Conservation (phyloP, 2,329 filamentous ascomycete species). For the Trichoderma atroviride region DNA sequence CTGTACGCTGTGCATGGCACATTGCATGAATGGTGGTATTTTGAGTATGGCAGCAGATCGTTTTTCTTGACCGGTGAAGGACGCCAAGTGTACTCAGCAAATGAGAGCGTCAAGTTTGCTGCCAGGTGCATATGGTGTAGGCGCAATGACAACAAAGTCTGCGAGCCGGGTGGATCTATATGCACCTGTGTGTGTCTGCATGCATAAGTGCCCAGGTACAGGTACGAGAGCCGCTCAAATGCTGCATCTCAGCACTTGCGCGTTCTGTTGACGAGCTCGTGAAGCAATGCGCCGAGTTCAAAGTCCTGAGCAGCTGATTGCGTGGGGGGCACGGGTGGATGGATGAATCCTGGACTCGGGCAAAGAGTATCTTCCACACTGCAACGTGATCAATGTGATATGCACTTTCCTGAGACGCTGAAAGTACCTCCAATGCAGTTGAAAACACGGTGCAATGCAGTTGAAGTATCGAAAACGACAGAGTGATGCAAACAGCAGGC, state of each 20-base stretch:
- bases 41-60: neutral
- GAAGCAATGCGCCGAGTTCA: neutral
- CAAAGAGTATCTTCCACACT: neutral
- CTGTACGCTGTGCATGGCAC: neutral
- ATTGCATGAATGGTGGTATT: neutral
- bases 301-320: neutral
- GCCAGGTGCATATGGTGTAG: conserved; percentile 4
- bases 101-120: conserved; percentile 3
- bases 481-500: neutral
- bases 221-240: neutral
- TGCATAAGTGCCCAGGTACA: conserved; percentile 6
- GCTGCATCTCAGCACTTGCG: neutral
- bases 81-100: conserved; percentile 15
- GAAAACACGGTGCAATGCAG: neutral
- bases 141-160: conserved; percentile 12
- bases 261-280: neutral
- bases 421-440: neutral
- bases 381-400: conserved; percentile 3
- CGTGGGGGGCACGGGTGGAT: conserved; percentile 1
- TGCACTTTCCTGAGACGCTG: neutral
- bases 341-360: neutral
- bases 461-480: neutral
- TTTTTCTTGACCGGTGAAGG: conserved; percentile 21
- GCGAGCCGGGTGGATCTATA: conserved; percentile 5
- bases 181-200: neutral